phyloP scores from a whole-genome alignment of 2,329 filamentous ascomycete genomes.

The Epichloe amarillans region DNA sequence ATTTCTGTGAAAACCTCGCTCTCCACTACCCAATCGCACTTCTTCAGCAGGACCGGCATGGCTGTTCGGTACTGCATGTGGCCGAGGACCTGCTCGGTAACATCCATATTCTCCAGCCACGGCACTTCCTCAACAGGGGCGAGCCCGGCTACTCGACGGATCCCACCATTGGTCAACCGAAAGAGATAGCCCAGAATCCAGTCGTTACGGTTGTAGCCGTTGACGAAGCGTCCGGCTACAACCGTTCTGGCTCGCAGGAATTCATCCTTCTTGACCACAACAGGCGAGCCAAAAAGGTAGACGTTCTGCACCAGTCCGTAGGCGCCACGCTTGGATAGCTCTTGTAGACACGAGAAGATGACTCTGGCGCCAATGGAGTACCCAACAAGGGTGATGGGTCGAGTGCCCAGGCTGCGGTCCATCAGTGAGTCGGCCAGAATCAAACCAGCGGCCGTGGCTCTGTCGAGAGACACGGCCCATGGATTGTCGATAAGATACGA shows the following conservation, averaged over 20 bases:
- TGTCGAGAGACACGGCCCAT: constrained; percentile 90
- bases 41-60: constrained; percentile 76
- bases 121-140: constrained; percentile 62
- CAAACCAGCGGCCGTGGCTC: constrained; percentile 75
- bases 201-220: constrained; percentile 86
- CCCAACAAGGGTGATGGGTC: constrained; percentile 84
- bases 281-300: constrained; percentile 83
- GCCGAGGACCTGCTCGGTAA: constrained; percentile 72
- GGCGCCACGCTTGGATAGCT: constrained; percentile 72
- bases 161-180: constrained; percentile 82
- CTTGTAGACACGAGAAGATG: constrained; percentile 81
- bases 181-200: constrained; percentile 98
- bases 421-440: constrained; percentile 91
- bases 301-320: constrained; percentile 87
- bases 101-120: constrained; percentile 78
- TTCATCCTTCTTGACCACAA: constrained; percentile 86
- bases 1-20: constrained; percentile 94
- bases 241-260: constrained; percentile 70
- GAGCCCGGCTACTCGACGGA: constrained; percentile 76
- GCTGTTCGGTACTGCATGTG: constrained; percentile 95
- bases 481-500: constrained; percentile 96
- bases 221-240: constrained; percentile 84
- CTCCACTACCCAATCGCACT: constrained; percentile 83
- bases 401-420: constrained; percentile 77
- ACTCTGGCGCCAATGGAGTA: constrained; percentile 88